A percentile compares a stretch with the other conserved stretches of the same genome.
Conservation (phyloP, 129 eudicot species). For the Centaurea solstitialis region DNA sequence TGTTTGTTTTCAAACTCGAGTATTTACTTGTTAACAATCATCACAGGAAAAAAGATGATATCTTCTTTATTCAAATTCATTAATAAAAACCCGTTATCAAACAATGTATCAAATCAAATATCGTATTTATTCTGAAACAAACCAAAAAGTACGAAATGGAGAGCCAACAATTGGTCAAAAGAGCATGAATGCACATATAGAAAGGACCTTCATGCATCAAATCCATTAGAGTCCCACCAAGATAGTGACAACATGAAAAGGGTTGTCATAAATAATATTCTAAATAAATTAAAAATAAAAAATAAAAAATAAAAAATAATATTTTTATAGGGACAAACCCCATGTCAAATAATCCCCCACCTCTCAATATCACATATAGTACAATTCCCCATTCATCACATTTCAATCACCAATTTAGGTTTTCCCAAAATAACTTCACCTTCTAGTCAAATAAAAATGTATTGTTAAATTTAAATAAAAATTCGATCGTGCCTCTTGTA, state of each 20-base stretch:
- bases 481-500: not conserved
- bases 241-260: conserved; percentile 33
- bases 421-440: conserved; percentile 23
- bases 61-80: not conserved
- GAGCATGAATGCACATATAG: conserved; percentile 28
- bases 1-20: not conserved
- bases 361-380: conserved; percentile 25
- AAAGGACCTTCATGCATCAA: conserved; percentile 41
- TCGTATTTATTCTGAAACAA: not conserved
- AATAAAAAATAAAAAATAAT: not conserved
- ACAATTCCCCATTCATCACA: conserved; percentile 19
- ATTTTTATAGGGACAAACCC: conserved; percentile 17
- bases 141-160: conserved; percentile 8
- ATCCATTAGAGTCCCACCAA: conserved; percentile 38
- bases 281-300: not conserved
- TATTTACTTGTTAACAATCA: not conserved
- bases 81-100: not conserved
- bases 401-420: conserved; percentile 24
- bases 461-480: not conserved
- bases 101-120: not conserved
- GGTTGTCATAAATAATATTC: conserved; percentile 25
- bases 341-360: conserved; percentile 21
- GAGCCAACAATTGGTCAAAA: conserved; percentile 41
- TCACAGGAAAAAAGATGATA: not conserved
- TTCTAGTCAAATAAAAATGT: not conserved